Evolutionary conservation across 1,284 basidiomycete species (phyloP), one percentile per base, ranked within the genome.

Genomic region (Irpex lacteus): DNA sequence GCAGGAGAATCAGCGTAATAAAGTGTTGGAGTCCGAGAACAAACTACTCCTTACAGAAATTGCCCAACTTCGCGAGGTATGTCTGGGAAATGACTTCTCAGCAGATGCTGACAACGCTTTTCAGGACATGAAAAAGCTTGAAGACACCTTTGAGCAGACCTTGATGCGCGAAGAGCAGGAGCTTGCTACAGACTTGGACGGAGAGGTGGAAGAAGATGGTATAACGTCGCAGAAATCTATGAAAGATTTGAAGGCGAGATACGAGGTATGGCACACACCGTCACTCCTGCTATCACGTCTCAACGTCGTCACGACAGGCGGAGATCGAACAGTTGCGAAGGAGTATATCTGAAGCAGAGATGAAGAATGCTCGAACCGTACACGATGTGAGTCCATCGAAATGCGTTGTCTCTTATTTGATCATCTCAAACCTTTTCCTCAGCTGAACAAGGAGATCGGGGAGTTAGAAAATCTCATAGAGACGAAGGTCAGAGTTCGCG

Each of bases 381-480:
- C 88, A 91, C 71, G 88, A 91, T 71, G 91, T 92, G 73, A 60
- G 86, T 77, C 34, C 47, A 50, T 58, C 53, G 5, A 34, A 7
- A 18, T 32, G 21, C 13, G 9, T 56, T 34, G 34, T 11, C 19
- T 9, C 15, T n/a, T 9, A 44, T 44, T 56, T 11, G 8, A 18
- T 5, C 32, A 19, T 52, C 37, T 60, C 38, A 53, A 63, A 15
- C 6, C 11, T 15, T 4, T 40, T 19, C 44, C 44, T 21, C 70
- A 95, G 92, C 84, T 95, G 66, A 92, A 95, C 76, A 94, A 95
- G 72, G 94, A 97, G 77, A 92, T 97, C 60, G 86, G 89, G 60
- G 94, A 97, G 74, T 82, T 98, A 21, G 95, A 98, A 75, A 85
- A 88, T 63, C 81, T 98, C 54, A 88, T 97, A 44, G 95, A 98